These are phyloP conservation scores for Abortiporus biennis DNA, from an alignment of 1,284 basidiomycete species.

Conservation along the genomic window DNA sequence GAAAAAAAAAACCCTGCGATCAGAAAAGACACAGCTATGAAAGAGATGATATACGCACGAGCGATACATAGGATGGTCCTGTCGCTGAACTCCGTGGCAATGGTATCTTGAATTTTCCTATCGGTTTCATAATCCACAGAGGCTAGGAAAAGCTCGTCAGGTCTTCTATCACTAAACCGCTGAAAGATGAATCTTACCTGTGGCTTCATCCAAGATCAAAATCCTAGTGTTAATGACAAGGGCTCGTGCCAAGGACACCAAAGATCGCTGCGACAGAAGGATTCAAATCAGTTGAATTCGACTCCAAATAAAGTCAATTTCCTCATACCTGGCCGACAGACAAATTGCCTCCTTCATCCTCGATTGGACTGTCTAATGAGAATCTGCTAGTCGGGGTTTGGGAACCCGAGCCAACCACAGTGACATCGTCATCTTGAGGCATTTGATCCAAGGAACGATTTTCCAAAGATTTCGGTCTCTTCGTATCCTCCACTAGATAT, in stretches of 20 bases:
- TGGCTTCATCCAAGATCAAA: constrained; percentile 77
- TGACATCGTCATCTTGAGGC: constrained; percentile 15
- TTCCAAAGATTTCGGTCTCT: too few species aligned
- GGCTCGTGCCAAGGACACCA: constrained; percentile 79
- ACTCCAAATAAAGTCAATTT: neutral
- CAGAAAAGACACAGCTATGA: neutral
- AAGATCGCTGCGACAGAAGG: constrained; percentile 48
- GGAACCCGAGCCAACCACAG: constrained; percentile 11
- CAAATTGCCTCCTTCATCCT: constrained; percentile 83
- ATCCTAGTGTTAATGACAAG: constrained; percentile 75
- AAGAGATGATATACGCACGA: constrained; percentile 34
- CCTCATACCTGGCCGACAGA: constrained; percentile 23
- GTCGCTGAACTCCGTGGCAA: constrained; percentile 74
- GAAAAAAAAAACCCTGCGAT: constrained; percentile 3
- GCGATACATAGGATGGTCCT: constrained; percentile 80
- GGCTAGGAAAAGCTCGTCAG: constrained; percentile 28
- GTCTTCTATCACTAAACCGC: constrained; percentile 6
- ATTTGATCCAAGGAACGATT: constrained; percentile 11
- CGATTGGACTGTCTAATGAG: constrained; percentile 74
- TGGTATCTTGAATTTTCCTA: constrained; percentile 81
- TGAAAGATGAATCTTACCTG: constrained; percentile 26
- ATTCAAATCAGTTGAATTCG: too few species aligned
- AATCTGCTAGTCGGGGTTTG: constrained; percentile 35
- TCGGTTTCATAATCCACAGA: constrained; percentile 84
- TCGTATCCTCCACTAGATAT: constrained; percentile 55